Percentiles rank a stretch among this genome's conserved stretches.
phyloP scores from a whole-genome alignment of 2,329 filamentous ascomycete genomes.

The Sarocladium oryzae region DNA sequence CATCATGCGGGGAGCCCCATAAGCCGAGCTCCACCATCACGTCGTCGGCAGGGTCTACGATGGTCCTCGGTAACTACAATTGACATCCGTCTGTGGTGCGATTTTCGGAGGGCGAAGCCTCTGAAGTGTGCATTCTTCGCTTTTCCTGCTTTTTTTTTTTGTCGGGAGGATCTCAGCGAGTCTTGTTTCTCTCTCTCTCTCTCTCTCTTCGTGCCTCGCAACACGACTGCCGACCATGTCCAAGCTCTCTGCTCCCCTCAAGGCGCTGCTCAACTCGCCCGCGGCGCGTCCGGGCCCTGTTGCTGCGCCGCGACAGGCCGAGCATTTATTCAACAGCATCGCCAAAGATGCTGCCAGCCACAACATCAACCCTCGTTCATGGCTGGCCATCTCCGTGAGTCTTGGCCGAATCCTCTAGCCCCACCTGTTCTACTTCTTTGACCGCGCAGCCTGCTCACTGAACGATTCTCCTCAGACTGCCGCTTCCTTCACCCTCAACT shows the following conservation, averaged over 20 bases:
- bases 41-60: not conserved
- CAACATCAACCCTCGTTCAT: constrained; percentile 56
- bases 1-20: not conserved
- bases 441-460: not conserved
- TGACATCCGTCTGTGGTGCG: not conserved
- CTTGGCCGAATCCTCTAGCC: not conserved
- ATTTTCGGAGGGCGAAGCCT: not conserved
- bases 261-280: constrained; percentile 66
- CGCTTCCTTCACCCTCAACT: constrained; percentile 81
- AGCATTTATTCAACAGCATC: constrained; percentile 57
- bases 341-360: constrained; percentile 55
- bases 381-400: constrained; percentile 59
- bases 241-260: constrained; percentile 65
- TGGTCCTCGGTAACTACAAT: constrained; percentile 5
- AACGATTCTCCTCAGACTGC: constrained; percentile 51
- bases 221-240: constrained; percentile 51
- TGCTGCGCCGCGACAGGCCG: constrained; percentile 56
- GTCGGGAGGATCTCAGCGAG: not conserved
- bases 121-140: no score
- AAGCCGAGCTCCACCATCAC: not conserved
- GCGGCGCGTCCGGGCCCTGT: constrained; percentile 60
- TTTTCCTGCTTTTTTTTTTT: not conserved
- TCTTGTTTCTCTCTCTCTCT: constrained; percentile 13
- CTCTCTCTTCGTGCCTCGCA: not conserved
- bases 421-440: not conserved